Percentiles rank a stretch among this genome's conserved stretches.
phyloP scores from a whole-genome alignment of 2,329 filamentous ascomycete species.

The Ophiostoma sp. region DNA sequence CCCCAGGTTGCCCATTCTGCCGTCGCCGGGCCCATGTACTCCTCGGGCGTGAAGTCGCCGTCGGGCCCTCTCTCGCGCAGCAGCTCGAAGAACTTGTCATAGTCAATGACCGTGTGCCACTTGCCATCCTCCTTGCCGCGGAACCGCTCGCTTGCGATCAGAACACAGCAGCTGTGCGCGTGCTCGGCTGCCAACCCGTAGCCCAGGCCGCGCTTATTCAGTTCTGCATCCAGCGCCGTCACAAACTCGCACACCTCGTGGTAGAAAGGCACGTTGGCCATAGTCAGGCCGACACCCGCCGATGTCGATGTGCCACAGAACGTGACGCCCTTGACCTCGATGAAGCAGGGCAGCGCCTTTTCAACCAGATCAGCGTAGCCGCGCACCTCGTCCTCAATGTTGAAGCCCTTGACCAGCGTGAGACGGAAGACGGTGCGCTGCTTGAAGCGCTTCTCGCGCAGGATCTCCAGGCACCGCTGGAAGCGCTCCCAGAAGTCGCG shows the following conservation, averaged over 20 bases:
- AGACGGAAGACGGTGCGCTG: slow-evolving; percentile 93
- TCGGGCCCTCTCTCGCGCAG: slow-evolving; percentile 63
- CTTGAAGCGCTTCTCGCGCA: slow-evolving; percentile 72
- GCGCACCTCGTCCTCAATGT: slow-evolving; percentile 85
- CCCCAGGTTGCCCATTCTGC: slow-evolving; percentile 95
- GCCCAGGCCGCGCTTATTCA: slow-evolving; percentile 62
- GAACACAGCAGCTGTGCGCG: slow-evolving; percentile 86
- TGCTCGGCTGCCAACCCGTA: slow-evolving; percentile 96
- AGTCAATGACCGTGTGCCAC: slow-evolving; percentile 92
- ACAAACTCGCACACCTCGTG: slow-evolving; percentile 84
- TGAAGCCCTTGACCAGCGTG: slow-evolving; percentile 96
- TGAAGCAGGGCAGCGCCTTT: slow-evolving; percentile 79
- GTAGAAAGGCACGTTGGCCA: slow-evolving; percentile 97
- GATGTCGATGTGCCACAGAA: slow-evolving; percentile 90
- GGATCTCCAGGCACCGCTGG: slow-evolving; percentile 80
- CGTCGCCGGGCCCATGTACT: slow-evolving; percentile 80
- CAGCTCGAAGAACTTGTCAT: slow-evolving; percentile 78
- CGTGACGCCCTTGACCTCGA: slow-evolving; percentile 94
- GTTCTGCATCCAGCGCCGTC: slow-evolving; percentile 61
- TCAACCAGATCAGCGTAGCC: slow-evolving; percentile 89
- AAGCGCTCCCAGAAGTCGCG: slow-evolving; percentile 98
- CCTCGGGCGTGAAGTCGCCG: slow-evolving; percentile 73
- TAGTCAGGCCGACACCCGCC: slow-evolving; percentile 79
- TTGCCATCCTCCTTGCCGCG: slow-evolving; percentile 69
- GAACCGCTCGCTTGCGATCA: slow-evolving; percentile 81